Base-by-base conservation (phyloP, 768 basidiomycete species). In the Panaeolus cyanescens region DNA sequence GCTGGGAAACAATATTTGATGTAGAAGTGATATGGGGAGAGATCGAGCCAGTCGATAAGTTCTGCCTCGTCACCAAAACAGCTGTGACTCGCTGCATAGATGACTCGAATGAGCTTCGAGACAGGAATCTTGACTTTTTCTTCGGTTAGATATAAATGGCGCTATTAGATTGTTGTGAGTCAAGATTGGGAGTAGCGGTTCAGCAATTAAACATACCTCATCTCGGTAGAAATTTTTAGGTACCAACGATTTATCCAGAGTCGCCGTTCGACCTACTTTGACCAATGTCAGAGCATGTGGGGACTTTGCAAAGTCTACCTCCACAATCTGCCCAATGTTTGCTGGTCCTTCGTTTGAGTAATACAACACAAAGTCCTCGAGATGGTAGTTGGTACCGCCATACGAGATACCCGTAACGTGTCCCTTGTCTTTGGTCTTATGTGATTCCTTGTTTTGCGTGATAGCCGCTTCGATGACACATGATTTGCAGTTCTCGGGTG, bases 131-230 rank as follows among this genome's bases (percentile, higher is more conserved):
- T 61, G 1, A 69, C 67, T 54, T 69, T 69, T 45, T 85, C 80
- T 3, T 85, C 71, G 0, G 89, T 91, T 19, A 85, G 67, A 64
- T 84, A 90, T 0, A 91, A 66, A 59, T 93, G 85, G 20, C 83
- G 79, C 89, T 92, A 40, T 2, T n/a, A n/a, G n/a, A n/a, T 20
- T n/a, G n/a, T n/a, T n/a, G n/a, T n/a, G n/a, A n/a, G n/a, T n/a
- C n/a, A n/a, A n/a, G n/a, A n/a, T n/a, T n/a, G n/a, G n/a, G n/a
- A n/a, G n/a, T n/a, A n/a, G n/a, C n/a, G n/a, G n/a, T n/a, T n/a
- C 32, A 8, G 39, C 28, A 32, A 30, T 15, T 20, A 5, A 58
- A 62, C 75, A 19, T 59, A 89, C 90, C 79, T 90, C 88, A 60
- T 91, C 86, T 63, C 79, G 82, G 19, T 86, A 55, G 0, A 75